Base-by-base conservation (phyloP, 2,329 filamentous ascomycete species). In the Pyricularia grisea region DNA sequence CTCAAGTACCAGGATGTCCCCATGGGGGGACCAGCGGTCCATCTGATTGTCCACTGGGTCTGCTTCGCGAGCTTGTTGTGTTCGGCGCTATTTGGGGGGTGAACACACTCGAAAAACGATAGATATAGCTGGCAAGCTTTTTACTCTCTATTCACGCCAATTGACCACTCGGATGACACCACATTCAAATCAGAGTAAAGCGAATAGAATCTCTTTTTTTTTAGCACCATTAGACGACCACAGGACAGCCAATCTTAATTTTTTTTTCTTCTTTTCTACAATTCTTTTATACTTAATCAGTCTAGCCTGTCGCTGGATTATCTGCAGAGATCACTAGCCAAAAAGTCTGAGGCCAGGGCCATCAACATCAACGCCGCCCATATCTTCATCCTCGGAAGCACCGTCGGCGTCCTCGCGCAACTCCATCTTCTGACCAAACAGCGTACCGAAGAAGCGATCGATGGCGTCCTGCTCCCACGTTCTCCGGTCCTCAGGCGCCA, bases 401-500 rank as follows among this genome's bases (percentile, higher is more conserved):
- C 55, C 70, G 3, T 71, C 66, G 20, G 58, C 70, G 14, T 55
- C 70, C 11, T 67, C 70, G 27, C 65, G 83, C 69, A 93, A 79
- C 73, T 84, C 81, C 76, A 90, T 84, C 77, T 88, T 89, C 74
- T 90, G 88, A 0, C 92, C 92, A 72, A 94, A 87, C 72, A 94
- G 78, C 30, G 90, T 90, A 17, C 88, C 88, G 76, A 94, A 94
- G 78, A 94, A 88, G 69, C 87, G 80, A 74, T 95, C 92, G 70
- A 93, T 88, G 69, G 94, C 93, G 70, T 87, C 85, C 73, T 90
- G 88, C 71, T 92, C 91, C 95, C 95, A 99, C 20, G 78, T 80
- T 3, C 90, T 85, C 68, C 92, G 84, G 77, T 97, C 92, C 77
- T 97, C 93, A 0, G 93, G 90, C 12, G 94, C 94, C 93, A 97